Conservation (phyloP, 73 alveolate genomes). For the Paramecium pentaurelia region DNA sequence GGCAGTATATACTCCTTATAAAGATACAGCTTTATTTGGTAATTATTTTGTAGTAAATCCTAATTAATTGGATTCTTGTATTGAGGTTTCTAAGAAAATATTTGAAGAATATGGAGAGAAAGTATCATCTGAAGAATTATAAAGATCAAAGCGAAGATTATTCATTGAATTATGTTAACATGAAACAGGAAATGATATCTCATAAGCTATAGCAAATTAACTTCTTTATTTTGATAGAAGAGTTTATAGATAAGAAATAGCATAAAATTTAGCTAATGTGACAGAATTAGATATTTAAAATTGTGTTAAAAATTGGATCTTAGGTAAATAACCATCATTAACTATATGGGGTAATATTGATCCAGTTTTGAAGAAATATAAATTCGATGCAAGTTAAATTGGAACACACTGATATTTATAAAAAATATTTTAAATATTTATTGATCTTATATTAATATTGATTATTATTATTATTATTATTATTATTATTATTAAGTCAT, state of each 20-base stretch:
- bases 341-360: constrained; percentile 35
- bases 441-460: background rate
- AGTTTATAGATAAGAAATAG: constrained; percentile 87
- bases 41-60: constrained; percentile 69
- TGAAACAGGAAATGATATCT: constrained; percentile 73
- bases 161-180: constrained; percentile 70
- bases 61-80: constrained; percentile 30
- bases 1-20: constrained; percentile 81
- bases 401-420: background rate
- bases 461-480: background rate
- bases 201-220: constrained; percentile 79
- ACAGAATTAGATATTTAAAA: background rate
- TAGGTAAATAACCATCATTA: background rate
- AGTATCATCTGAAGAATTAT: constrained; percentile 67
- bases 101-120: constrained; percentile 30
- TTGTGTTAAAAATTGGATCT: constrained; percentile 1
- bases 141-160: constrained; percentile 80
- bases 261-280: constrained; percentile 73
- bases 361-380: constrained; percentile 11
- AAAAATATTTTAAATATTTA: background rate
- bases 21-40: constrained; percentile 87
- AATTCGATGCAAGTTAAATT: background rate
- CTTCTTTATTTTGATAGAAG: constrained; percentile 81
- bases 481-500: background rate
- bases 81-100: constrained; percentile 3